phyloP scores from a whole-genome alignment of 495 filamentous ascomycete genomes.

The Penicillium lividum region DNA sequence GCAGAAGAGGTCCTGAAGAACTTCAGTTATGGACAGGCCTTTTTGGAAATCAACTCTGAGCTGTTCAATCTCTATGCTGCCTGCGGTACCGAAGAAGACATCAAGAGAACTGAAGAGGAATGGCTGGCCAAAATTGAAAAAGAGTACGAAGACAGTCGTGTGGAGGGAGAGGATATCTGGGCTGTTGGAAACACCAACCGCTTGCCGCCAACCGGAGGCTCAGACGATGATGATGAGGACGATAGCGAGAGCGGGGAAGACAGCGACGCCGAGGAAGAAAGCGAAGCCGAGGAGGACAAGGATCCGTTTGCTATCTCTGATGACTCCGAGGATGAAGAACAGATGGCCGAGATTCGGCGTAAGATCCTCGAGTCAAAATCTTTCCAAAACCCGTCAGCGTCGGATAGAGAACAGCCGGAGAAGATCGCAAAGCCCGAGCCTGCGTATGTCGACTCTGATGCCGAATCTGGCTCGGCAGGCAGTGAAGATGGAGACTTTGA shows the following conservation, averaged over 20 bases:
- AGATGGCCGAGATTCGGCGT: constrained; percentile 88
- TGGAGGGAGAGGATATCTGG: constrained; percentile 70
- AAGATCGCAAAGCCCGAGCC: constrained; percentile 54
- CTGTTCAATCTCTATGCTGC: constrained; percentile 82
- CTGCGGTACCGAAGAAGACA: constrained; percentile 77
- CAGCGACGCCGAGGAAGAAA: constrained; percentile 50
- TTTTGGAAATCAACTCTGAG: constrained; percentile 82
- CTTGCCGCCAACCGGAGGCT: constrained; percentile 46
- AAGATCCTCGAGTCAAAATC: constrained; percentile 83
- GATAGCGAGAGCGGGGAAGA: constrained; percentile 45
- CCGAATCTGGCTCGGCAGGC: constrained; percentile 70
- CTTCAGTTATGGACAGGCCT: constrained; percentile 85
- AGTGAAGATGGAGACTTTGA: constrained; percentile 76
- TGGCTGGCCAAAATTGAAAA: constrained; percentile 89
- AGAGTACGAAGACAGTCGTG: constrained; percentile 82
- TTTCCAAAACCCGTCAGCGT: constrained; percentile 64
- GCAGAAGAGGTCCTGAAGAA: constrained; percentile 76
- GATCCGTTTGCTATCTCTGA: constrained; percentile 75
- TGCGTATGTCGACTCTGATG: constrained; percentile 63
- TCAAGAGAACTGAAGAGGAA: constrained; percentile 80
- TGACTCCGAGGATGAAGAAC: constrained; percentile 77
- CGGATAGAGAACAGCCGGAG: constrained; percentile 55
- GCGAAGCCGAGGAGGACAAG: constrained; percentile 52
- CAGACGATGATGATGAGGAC: constrained; percentile 51
- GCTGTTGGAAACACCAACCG: constrained; percentile 84